phyloP scores from a whole-genome alignment of 331 rosid species.

The Phaseolus coccineus region DNA sequence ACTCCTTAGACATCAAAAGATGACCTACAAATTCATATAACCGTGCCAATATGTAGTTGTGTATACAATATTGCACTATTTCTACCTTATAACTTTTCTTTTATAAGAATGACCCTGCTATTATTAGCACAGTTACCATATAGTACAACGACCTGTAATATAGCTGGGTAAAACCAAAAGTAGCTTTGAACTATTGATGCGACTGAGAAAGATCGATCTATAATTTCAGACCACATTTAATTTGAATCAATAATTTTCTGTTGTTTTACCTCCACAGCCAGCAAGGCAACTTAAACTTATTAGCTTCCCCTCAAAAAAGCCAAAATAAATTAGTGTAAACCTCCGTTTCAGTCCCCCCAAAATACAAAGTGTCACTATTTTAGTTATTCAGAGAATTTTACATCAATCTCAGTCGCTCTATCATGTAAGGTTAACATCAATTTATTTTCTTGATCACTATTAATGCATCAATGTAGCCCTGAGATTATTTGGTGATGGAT shows the following conservation, averaged over 20 bases:
- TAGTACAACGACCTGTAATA: not conserved
- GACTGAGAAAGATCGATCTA: conserved; percentile 25
- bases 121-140: not conserved
- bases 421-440: not conserved
- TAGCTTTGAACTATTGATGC: not conserved
- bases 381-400: not conserved
- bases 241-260: conserved; percentile 4
- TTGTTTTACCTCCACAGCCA: conserved; percentile 8
- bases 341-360: not conserved
- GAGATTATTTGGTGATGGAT: too few relatives aligned
- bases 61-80: not conserved
- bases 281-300: not conserved
- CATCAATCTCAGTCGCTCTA: not conserved
- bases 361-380: not conserved
- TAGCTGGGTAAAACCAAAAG: not conserved
- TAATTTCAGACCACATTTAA: not conserved
- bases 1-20: not conserved
- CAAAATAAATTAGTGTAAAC: conserved; percentile 11
- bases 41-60: not conserved
- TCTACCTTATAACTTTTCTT: not conserved
- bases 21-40: not conserved
- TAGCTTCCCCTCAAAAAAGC: not conserved
- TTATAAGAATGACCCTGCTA: not conserved
- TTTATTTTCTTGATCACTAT: not conserved
- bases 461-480: not conserved